Percentiles rank a stretch among this genome's conserved stretches.
These are phyloP conservation scores for Heimioporus sp. DNA, from an alignment of 768 basidiomycete species.

Conservation along the genomic window DNA sequence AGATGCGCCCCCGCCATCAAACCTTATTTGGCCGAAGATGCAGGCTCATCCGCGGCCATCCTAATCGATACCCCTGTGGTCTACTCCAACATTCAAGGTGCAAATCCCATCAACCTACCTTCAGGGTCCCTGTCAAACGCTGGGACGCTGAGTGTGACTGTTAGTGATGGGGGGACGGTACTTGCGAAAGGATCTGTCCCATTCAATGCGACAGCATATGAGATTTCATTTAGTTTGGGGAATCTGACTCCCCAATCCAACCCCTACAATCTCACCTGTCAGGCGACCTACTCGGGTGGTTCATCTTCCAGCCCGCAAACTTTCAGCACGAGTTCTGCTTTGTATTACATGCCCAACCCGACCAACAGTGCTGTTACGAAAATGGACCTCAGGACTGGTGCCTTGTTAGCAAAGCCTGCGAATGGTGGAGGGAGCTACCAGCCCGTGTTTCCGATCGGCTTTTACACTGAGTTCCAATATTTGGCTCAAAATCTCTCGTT, in stretches of 20 bases:
- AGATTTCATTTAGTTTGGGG: slow-evolving; percentile 47
- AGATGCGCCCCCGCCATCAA: slow-evolving; percentile 57
- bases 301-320: slow-evolving; percentile 35
- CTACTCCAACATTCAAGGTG: slow-evolving; percentile 43
- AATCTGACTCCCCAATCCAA: slow-evolving; percentile 39
- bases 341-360: slow-evolving; percentile 50
- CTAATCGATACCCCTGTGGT: slow-evolving; percentile 54
- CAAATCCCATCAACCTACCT: slow-evolving; percentile 40
- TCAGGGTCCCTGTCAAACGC: slow-evolving; percentile 25
- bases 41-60: slow-evolving; percentile 40
- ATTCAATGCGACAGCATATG: slow-evolving; percentile 48
- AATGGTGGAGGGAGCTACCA: slow-evolving; percentile 47
- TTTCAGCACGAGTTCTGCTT: slow-evolving; percentile 41
- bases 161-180: slow-evolving; percentile 42
- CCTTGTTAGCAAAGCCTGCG: slow-evolving; percentile 47
- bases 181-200: slow-evolving; percentile 47
- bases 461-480: slow-evolving; percentile 43
- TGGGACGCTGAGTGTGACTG: slow-evolving; percentile 38
- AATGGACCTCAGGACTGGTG: slow-evolving; percentile 59
- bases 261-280: slow-evolving; percentile 31
- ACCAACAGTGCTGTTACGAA: slow-evolving; percentile 52
- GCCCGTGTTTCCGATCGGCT: slow-evolving; percentile 46
- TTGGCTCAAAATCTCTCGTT: slow-evolving; percentile 15
- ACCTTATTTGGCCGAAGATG: slow-evolving; percentile 58
- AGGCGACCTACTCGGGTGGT: slow-evolving; percentile 19